phyloP scores from a whole-genome alignment of 2,329 filamentous ascomycete species.

The Coniochaeta sp. region DNA sequence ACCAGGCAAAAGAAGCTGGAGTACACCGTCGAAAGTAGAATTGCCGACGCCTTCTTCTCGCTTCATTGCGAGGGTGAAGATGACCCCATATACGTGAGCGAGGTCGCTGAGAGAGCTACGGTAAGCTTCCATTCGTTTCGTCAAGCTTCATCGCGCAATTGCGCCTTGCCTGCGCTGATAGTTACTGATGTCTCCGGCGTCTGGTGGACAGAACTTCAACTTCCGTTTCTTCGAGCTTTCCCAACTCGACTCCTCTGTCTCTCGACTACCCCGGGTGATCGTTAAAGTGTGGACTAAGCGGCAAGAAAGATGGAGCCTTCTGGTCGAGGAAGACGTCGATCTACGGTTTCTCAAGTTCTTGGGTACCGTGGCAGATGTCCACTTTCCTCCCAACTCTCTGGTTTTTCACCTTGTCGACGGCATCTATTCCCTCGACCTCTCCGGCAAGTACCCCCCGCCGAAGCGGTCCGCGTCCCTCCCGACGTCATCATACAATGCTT shows the following conservation, averaged over 20 bases:
- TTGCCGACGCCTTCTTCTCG: constrained; percentile 87
- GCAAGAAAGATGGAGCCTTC: constrained; percentile 46
- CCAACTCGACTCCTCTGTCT: constrained; percentile 52
- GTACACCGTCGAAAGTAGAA: constrained; percentile 58
- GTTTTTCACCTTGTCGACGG: constrained; percentile 82
- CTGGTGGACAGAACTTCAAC: constrained; percentile 61
- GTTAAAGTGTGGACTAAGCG: constrained; percentile 68
- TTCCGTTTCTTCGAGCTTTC: constrained; percentile 79
- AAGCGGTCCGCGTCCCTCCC: constrained; percentile 43
- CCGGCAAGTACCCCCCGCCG: constrained; percentile 38
- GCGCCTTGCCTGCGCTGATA: not conserved
- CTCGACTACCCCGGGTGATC: constrained; percentile 56
- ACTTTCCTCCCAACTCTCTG: constrained; percentile 73
- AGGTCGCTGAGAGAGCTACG: constrained; percentile 70
- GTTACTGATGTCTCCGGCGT: constrained; percentile 3
- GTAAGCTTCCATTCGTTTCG: constrained; percentile 21
- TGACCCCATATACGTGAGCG: constrained; percentile 85
- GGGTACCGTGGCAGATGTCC: constrained; percentile 60
- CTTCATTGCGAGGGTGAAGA: constrained; percentile 59
- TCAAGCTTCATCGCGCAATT: not conserved
- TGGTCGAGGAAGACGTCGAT: constrained; percentile 67
- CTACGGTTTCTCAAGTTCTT: constrained; percentile 71
- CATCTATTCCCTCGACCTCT: constrained; percentile 72
- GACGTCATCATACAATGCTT: constrained; percentile 76
- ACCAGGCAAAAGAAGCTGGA: constrained; percentile 69